A percentile compares a stretch with the other conserved stretches of the same genome.
phyloP scores from a whole-genome alignment of 208 protist species.

The Trypanosoma caninum region DNA sequence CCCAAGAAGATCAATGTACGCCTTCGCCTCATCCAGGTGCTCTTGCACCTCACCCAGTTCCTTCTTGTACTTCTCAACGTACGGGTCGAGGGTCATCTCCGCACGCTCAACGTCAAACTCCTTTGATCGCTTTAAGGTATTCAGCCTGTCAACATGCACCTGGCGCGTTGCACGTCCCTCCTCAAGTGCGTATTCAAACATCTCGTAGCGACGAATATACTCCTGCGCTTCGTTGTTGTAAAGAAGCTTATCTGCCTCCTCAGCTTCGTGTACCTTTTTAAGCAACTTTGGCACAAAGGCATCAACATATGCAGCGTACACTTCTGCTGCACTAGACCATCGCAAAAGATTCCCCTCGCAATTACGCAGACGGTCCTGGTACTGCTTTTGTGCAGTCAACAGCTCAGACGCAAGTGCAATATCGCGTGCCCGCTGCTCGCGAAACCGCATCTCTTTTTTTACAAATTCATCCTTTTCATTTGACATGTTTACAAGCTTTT shows the following conservation, averaged over 20 bases:
- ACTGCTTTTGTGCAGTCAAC: slow-evolving; percentile 42
- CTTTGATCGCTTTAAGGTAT: slow-evolving; percentile 40
- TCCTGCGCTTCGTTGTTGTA: slow-evolving; percentile 65
- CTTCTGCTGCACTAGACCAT: slow-evolving; percentile 44
- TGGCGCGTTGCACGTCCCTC: slow-evolving; percentile 70
- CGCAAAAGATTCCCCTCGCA: slow-evolving; percentile 50
- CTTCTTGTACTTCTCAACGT: slow-evolving; percentile 33
- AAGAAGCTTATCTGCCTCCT: slow-evolving; percentile 66
- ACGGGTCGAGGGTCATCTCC: slow-evolving; percentile 56
- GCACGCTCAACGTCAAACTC: slow-evolving; percentile 48
- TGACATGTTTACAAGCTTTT: slow-evolving; percentile 34
- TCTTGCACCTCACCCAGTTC: slow-evolving; percentile 34
- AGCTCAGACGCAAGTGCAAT: slow-evolving; percentile 34
- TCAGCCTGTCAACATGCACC: slow-evolving; percentile 69
- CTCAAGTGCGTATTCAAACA: slow-evolving; percentile 75
- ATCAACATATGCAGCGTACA: slow-evolving; percentile 82
- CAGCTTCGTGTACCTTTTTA: slow-evolving; percentile 81
- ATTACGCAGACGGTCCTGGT: slow-evolving; percentile 40
- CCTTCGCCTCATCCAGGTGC: slow-evolving; percentile 62
- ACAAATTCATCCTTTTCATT: slow-evolving; percentile 41
- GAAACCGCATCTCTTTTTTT: slow-evolving; percentile 54
- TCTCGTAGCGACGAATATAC: slow-evolving; percentile 68
- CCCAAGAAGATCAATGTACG: slow-evolving; percentile 58
- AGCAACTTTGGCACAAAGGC: slow-evolving; percentile 90
- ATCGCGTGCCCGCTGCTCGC: slow-evolving; percentile 48